These are phyloP conservation scores for Extremus antarcticus DNA, from an alignment of 495 filamentous ascomycete genomes.

Conservation along the genomic window DNA sequence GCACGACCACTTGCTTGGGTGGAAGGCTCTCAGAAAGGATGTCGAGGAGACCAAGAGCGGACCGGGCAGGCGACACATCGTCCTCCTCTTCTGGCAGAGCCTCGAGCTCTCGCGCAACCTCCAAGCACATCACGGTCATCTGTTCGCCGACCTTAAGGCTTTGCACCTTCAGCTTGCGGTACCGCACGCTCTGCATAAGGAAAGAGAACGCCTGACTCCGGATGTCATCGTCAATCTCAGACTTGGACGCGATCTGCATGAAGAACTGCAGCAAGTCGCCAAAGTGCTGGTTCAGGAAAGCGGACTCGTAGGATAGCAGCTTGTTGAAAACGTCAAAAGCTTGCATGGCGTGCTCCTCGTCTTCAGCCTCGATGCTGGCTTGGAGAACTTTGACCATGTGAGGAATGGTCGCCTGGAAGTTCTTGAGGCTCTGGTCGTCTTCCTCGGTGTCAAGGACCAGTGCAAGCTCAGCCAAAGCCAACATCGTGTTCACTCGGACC, in stretches of 20 bases:
- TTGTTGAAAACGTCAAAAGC: constrained; percentile 98
- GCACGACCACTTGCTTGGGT: constrained; percentile 89
- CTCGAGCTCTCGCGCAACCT: constrained; percentile 79
- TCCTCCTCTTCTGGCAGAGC: constrained; percentile 63
- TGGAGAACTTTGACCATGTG: constrained; percentile 85
- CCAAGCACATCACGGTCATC: constrained; percentile 71
- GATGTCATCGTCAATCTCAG: constrained; percentile 65
- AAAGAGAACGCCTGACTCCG: constrained; percentile 85
- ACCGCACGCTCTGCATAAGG: constrained; percentile 82
- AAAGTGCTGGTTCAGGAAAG: constrained; percentile 75
- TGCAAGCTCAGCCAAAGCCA: constrained; percentile 80
- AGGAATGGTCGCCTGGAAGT: constrained; percentile 69
- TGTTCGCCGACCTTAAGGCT: constrained; percentile 69
- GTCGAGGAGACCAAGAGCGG: constrained; percentile 80
- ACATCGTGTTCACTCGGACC: constrained; percentile 88
- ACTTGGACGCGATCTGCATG: constrained; percentile 72
- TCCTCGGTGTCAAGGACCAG: constrained; percentile 82
- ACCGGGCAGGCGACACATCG: constrained; percentile 76
- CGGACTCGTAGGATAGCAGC: constrained; percentile 75
- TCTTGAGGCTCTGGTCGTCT: constrained; percentile 55
- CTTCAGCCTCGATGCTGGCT: constrained; percentile 58
- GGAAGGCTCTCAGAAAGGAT: constrained; percentile 78
- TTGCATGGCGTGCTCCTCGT: constrained; percentile 79
- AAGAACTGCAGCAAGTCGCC: constrained; percentile 88
- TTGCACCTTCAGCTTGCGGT: constrained; percentile 92